Evolutionary conservation across 768 basidiomycete species (phyloP).

Genomic region (Collybiopsis luxurians): DNA sequence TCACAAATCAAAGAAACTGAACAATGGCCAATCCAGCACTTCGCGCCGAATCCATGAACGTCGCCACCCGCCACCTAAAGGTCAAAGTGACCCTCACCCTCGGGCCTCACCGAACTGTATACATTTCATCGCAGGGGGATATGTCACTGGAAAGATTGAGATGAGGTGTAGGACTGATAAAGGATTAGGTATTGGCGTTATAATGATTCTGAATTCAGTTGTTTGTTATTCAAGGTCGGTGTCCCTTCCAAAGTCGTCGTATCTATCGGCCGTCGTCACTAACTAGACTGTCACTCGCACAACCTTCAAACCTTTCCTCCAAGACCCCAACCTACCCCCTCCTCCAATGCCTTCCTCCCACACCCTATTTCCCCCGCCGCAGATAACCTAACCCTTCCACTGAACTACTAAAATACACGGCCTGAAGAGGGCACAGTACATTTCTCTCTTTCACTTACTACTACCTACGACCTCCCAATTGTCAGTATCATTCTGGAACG

Average conservation of each 20-base stretch:
- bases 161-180: slow-evolving; percentile 75
- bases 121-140: slow-evolving; percentile 69
- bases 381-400: slow-evolving; percentile 61
- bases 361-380: slow-evolving; percentile 52
- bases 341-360: slow-evolving; percentile 78
- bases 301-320: slow-evolving; percentile 75
- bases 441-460: slow-evolving; percentile 81
- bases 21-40: no score
- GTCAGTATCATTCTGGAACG: slow-evolving; percentile 60
- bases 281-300: slow-evolving; percentile 79
- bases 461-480: slow-evolving; percentile 66
- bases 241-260: slow-evolving; percentile 69
- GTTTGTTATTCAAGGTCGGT: slow-evolving; percentile 66
- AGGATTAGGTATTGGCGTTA: slow-evolving; percentile 70
- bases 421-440: slow-evolving; percentile 71
- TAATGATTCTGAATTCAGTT: slow-evolving; percentile 84
- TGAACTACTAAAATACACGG: slow-evolving; percentile 66
- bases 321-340: slow-evolving; percentile 79
- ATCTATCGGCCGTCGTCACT: slow-evolving; percentile 52
- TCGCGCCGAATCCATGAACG: slow-evolving; percentile 87
- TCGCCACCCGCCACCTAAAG: slow-evolving; percentile 74
- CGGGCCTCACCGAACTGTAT: slow-evolving; percentile 50
- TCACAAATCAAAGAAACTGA: no score
- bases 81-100: slow-evolving; percentile 66
- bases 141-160: slow-evolving; percentile 73